Evolutionary conservation across 2,329 filamentous ascomycete genomes (phyloP).

Genomic region (Chaetomiaceae sp.): DNA sequence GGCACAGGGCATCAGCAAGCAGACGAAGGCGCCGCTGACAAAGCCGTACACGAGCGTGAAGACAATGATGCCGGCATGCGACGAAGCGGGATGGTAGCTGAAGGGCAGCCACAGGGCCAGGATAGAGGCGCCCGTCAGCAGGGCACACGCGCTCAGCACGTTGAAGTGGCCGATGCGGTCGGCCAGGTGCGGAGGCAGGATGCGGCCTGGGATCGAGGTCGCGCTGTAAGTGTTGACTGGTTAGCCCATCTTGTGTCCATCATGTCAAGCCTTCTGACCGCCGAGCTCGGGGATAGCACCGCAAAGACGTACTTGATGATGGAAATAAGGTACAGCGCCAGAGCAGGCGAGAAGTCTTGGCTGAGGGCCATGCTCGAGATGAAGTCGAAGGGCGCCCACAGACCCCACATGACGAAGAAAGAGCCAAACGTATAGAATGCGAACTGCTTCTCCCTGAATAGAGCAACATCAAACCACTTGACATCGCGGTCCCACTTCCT

Average conservation of each 20-base stretch:
- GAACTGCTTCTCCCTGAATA: not conserved
- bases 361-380: slow-evolving; percentile 1
- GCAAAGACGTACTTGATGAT: not conserved
- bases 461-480: not conserved
- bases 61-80: not conserved
- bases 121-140: not conserved
- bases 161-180: slow-evolving; percentile 1
- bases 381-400: slow-evolving; percentile 2
- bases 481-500: not conserved
- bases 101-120: not conserved
- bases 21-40: not conserved
- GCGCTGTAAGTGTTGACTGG: not conserved
- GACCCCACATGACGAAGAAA: not conserved
- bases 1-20: not conserved
- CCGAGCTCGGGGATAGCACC: not conserved
- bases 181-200: not conserved
- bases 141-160: not conserved
- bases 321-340: not conserved
- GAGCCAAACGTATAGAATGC: not conserved
- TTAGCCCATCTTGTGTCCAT: not conserved
- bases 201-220: not conserved
- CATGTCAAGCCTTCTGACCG: not conserved
- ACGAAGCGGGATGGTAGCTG: not conserved
- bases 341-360: not conserved
- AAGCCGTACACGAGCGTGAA: not conserved